A percentile compares a stretch with the other conserved stretches of the same genome.
Evolutionary conservation across 2,329 filamentous ascomycete species (phyloP).

Genomic region (Penicillium psychrosexuale): DNA sequence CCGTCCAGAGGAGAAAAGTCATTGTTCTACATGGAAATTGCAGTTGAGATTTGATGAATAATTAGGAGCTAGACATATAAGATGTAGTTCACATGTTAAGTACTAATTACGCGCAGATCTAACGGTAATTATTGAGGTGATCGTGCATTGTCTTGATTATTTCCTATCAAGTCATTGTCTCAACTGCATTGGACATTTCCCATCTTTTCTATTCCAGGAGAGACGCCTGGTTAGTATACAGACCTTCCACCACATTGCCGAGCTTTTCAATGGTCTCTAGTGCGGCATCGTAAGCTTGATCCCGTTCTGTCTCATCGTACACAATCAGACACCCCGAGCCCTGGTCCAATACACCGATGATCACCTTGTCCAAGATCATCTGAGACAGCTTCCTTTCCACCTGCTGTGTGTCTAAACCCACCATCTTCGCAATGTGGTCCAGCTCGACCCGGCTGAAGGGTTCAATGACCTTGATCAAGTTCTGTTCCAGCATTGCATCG

Average conservation of each 20-base stretch:
- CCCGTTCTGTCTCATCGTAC: conserved; percentile 89
- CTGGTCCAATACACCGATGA: conserved; percentile 94
- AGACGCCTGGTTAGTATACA: conserved; percentile 97
- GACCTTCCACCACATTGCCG: conserved; percentile 91
- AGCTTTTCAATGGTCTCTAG: conserved; percentile 94
- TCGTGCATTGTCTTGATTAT: conserved; percentile 18
- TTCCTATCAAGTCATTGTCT: conserved; percentile 23
- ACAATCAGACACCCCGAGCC: conserved; percentile 97
- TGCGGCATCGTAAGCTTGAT: conserved; percentile 91
- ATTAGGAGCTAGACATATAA: too few relatives aligned
- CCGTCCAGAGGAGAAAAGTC: background rate
- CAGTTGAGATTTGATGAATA: background rate
- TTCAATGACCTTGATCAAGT: conserved; percentile 99
- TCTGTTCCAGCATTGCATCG: conserved; percentile 98
- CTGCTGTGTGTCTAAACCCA: conserved; percentile 90
- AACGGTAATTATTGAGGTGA: background rate
- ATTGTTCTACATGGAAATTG: background rate
- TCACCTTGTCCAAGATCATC: conserved; percentile 99
- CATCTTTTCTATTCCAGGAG: conserved; percentile 68
- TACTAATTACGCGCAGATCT: background rate
- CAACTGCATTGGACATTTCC: conserved; percentile 26
- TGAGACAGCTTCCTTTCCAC: conserved; percentile 97
- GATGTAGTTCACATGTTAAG: background rate
- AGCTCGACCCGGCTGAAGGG: conserved; percentile 97
- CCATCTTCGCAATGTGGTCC: conserved; percentile 94